Conservation (phyloP, 2,329 filamentous ascomycete species). For the Exophiala spinifera region DNA sequence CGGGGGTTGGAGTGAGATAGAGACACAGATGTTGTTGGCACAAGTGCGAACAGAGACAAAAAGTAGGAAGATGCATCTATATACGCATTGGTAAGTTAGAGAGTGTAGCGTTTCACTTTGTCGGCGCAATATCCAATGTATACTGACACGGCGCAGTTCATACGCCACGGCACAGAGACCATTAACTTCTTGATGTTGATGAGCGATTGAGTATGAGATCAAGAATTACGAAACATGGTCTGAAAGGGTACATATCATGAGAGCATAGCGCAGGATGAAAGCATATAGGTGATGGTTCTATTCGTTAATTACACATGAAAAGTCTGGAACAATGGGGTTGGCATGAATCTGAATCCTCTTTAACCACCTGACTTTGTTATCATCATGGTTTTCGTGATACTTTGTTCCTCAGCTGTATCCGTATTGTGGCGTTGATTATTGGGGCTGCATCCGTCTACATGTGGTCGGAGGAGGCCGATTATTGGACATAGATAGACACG, state of each 20-base stretch:
- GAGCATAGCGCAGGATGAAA: not conserved
- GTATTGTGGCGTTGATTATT: too few species aligned
- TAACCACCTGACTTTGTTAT: too few species aligned
- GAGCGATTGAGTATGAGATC: too few species aligned
- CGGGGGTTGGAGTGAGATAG: constrained; percentile 1
- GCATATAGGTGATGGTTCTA: too few species aligned
- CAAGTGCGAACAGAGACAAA: not conserved
- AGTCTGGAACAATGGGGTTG: too few species aligned
- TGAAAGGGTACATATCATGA: not conserved
- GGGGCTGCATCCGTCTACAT: not conserved
- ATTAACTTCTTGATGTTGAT: not conserved
- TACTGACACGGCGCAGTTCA: not conserved
- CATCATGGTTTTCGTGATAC: too few species aligned
- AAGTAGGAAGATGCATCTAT: constrained; percentile 7
- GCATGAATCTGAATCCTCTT: too few species aligned
- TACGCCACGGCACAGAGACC: constrained; percentile 5
- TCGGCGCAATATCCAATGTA: not conserved
- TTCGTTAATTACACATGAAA: too few species aligned
- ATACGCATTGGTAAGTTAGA: constrained; percentile 7
- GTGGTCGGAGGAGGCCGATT: not conserved
- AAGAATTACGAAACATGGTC: not conserved
- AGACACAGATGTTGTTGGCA: constrained; percentile 4
- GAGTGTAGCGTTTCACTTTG: not conserved
- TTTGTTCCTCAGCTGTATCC: too few species aligned
- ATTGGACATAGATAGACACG: not conserved